These are phyloP conservation scores for Letharia lupina DNA, from an alignment of 495 filamentous ascomycete genomes.

Conservation along the genomic window DNA sequence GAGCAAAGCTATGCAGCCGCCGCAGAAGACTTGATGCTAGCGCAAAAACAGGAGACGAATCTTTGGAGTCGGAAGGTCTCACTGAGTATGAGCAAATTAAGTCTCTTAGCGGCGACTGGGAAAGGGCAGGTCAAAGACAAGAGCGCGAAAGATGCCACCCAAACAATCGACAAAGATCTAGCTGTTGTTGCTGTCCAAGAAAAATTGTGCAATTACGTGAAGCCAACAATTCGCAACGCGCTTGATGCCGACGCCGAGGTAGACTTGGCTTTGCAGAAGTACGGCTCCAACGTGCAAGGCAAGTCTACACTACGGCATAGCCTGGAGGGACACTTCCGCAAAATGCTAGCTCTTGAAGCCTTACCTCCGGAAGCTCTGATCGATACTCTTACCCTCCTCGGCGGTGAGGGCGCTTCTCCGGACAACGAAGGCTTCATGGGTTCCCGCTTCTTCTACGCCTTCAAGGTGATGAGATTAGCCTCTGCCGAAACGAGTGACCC, in stretches of 20 bases:
- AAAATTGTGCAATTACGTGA: conserved; percentile 52
- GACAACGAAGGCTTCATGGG: conserved; percentile 35
- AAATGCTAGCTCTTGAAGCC: conserved; percentile 57
- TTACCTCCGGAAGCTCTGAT: conserved; percentile 60
- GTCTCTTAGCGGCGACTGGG: conserved; percentile 54
- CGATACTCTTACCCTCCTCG: conserved; percentile 73
- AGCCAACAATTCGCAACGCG: conserved; percentile 50
- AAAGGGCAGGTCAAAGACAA: conserved; percentile 28
- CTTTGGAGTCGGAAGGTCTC: conserved; percentile 87
- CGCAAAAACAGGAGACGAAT: conserved; percentile 57
- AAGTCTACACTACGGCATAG: conserved; percentile 55
- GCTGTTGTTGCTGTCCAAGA: conserved; percentile 67
- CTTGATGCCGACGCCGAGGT: conserved; percentile 71
- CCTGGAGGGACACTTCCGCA: conserved; percentile 55
- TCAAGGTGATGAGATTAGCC: conserved; percentile 54
- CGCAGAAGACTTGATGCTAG: conserved; percentile 56
- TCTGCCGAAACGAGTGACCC: conserved; percentile 39
- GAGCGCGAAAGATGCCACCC: conserved; percentile 31
- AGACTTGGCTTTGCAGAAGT: conserved; percentile 62
- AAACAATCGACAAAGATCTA: conserved; percentile 50
- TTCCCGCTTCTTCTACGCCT: conserved; percentile 60
- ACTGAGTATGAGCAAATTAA: conserved; percentile 77
- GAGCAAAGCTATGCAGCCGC: conserved; percentile 66
- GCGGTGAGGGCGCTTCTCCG: conserved; percentile 29
- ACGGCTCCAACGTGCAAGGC: conserved; percentile 48